Percentiles rank a stretch among this genome's conserved stretches.
phyloP scores from a whole-genome alignment of 2,329 filamentous ascomycete genomes.

The Arthrobotrys musiformis region DNA sequence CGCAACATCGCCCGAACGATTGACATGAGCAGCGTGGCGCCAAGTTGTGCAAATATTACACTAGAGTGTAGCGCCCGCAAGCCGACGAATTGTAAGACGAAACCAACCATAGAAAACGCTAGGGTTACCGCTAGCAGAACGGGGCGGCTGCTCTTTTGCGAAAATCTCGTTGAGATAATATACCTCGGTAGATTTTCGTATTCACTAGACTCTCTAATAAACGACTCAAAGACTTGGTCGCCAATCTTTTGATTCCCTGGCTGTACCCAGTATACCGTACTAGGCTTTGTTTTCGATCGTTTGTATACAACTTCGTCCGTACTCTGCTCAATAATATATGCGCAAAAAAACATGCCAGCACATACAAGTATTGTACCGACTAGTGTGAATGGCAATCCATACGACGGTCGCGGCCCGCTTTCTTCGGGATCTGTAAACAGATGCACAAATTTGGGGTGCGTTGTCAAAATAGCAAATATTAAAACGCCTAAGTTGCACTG shows the following conservation, averaged over 20 bases:
- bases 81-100: conserved; percentile 56
- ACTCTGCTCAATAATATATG: conserved; percentile 41
- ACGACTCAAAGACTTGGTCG: conserved; percentile 56
- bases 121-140: background rate
- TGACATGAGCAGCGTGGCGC: conserved; percentile 49
- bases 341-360: conserved; percentile 55
- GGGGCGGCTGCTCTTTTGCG: background rate
- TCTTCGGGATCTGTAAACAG: conserved; percentile 1
- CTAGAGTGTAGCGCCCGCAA: conserved; percentile 45
- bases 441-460: background rate
- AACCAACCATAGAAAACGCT: conserved; percentile 44
- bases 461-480: conserved; percentile 38
- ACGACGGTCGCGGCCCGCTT: background rate
- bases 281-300: conserved; percentile 1
- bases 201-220: conserved; percentile 12
- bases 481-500: conserved; percentile 22
- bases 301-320: background rate
- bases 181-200: background rate
- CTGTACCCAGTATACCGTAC: conserved; percentile 55
- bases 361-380: conserved; percentile 40
- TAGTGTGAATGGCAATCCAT: conserved; percentile 42
- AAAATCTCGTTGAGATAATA: conserved; percentile 22
- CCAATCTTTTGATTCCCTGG: conserved; percentile 53
- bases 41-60: conserved; percentile 47
- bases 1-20: conserved; percentile 44